phyloP scores from a whole-genome alignment of 805 yeast genomes.

The Candida endomychidarum region DNA sequence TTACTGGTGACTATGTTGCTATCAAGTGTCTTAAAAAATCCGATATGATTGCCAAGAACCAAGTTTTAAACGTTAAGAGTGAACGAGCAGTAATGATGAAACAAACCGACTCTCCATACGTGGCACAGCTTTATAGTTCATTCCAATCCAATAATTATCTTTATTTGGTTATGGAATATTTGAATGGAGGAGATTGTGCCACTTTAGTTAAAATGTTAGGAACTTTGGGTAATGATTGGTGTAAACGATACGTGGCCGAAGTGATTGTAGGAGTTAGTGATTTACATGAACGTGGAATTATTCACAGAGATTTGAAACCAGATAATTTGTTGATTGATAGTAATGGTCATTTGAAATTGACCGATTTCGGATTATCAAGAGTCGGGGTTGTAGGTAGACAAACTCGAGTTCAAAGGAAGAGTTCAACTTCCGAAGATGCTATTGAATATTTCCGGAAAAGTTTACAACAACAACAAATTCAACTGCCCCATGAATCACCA shows the following conservation, averaged over 20 bases:
- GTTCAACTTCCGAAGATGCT: constrained; percentile 43
- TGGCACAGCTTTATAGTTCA: constrained; percentile 82
- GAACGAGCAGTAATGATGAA: constrained; percentile 99
- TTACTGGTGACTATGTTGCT: constrained; percentile 94
- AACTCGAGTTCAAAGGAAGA: constrained; percentile 41
- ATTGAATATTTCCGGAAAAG: constrained; percentile 40
- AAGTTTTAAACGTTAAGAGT: constrained; percentile 88
- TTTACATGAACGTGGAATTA: constrained; percentile 82
- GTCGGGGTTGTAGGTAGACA: constrained; percentile 88
- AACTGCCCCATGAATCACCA: constrained; percentile 24
- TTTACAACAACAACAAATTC: constrained; percentile 16
- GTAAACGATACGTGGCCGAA: constrained; percentile 81
- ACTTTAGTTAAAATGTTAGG: constrained; percentile 81
- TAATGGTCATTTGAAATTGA: constrained; percentile 84
- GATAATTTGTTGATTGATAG: constrained; percentile 87
- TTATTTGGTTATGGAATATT: constrained; percentile 92
- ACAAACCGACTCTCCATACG: constrained; percentile 89
- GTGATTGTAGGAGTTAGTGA: constrained; percentile 88
- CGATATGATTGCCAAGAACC: constrained; percentile 97
- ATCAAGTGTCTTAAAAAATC: constrained; percentile 87
- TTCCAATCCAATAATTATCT: constrained; percentile 87
- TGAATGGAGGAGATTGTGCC: constrained; percentile 95
- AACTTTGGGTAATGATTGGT: constrained; percentile 83
- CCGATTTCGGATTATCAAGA: constrained; percentile 92
- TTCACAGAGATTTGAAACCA: constrained; percentile 94